Base-by-base conservation (phyloP, 2,329 filamentous ascomycete genomes). In the Paecilomyces sp. region DNA sequence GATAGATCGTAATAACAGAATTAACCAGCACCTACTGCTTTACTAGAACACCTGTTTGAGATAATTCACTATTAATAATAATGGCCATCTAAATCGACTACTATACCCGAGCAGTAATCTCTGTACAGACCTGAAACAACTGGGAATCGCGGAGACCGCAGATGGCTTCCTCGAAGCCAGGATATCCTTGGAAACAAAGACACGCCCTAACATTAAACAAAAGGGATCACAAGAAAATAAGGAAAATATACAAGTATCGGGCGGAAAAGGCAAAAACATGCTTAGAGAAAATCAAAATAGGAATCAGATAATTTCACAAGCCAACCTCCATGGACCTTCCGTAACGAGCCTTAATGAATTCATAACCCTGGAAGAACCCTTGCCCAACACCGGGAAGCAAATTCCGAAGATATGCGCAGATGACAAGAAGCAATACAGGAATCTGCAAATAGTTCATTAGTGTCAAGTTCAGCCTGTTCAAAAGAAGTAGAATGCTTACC, bases 381-480 rank as follows among this genome's bases (percentile, higher is more conserved):
- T 74, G 69, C 73, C 75, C 76, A 60, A 77, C 70, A 54, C 74
- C 72, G 9, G 77, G 77, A 57, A 75, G 68, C 54, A 74, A 74
- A 64, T 74, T 79, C 60, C 75, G 72, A 62, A 76, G 64, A 77
- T 79, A 80, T 55, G 78, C 73, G 41, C 73, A 73, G 34, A 80
- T 68, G 58, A 80, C 74, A 54, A 80, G 66, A 62, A 79, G 67
- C 55, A 81, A 69, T 62, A 81, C 71, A 60, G 79, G 79, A 67
- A 81, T 80, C 79, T 77, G 59, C 67, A 59, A 53, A 58, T 51
- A 25, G 54, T n/a, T 11, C 28, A 60, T 71, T 61, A 73, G 68
- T 61, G 64, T 59, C 31, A 36, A 28, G 41, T 18, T 52, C 30
- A 6, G 54, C 31, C 22, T 30, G 61, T 33, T 54, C 22, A 28